Percentiles rank a stretch among this genome's conserved stretches.
Evolutionary conservation across 75 land plant species (phyloP).

Genomic region (Selaginella tamariscina): DNA sequence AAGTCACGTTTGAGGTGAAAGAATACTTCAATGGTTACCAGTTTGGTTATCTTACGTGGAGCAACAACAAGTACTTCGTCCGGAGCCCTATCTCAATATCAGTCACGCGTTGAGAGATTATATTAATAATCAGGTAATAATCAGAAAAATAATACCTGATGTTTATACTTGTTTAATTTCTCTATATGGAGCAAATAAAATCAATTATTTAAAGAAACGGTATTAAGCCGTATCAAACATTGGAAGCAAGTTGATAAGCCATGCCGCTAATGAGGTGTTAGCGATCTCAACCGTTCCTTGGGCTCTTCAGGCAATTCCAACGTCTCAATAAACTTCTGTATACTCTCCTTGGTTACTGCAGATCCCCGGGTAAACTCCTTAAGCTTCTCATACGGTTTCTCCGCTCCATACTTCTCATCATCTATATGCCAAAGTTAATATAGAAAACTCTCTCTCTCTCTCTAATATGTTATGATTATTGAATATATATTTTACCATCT

Average conservation of each 20-base stretch:
- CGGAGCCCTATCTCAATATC: no score
- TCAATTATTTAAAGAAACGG: no score
- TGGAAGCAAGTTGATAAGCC: conserved; percentile 46
- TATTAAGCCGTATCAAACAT: conserved; percentile 13
- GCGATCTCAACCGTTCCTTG: conserved; percentile 35
- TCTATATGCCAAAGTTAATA: conserved; percentile 23
- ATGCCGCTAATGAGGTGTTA: conserved; percentile 64
- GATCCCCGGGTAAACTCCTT: conserved; percentile 76
- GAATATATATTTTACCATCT: conserved; percentile 43
- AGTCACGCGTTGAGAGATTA: no score
- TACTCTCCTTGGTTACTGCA: conserved; percentile 46
- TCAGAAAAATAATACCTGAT: neutral
- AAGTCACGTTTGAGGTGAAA: no score
- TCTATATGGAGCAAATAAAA: neutral
- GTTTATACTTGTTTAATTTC: neutral
- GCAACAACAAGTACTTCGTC: no score
- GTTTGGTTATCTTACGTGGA: no score
- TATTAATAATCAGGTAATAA: no score
- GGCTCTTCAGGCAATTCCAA: conserved; percentile 59
- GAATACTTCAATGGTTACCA: no score
- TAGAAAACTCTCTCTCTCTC: no score
- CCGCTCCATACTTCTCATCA: conserved; percentile 75
- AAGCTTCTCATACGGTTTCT: conserved; percentile 86
- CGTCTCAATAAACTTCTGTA: conserved; percentile 41
- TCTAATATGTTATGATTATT: no score